phyloP scores from a whole-genome alignment of 2,329 filamentous ascomycete species.

The Ascochyta rabiei region DNA sequence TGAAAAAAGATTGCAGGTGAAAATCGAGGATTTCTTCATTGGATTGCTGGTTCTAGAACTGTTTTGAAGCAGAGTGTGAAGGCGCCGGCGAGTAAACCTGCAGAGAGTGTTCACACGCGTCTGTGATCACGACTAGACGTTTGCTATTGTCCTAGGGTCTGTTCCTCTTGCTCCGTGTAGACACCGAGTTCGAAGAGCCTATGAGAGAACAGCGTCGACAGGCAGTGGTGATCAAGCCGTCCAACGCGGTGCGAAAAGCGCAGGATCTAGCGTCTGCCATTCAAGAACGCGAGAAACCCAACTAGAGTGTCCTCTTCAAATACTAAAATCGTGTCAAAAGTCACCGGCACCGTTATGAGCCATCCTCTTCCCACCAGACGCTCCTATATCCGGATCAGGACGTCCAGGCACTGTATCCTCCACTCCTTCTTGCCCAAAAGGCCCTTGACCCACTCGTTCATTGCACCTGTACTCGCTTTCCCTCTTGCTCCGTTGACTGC shows the following conservation, averaged over 20 bases:
- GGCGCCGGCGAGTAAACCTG: neutral
- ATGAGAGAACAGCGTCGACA: neutral
- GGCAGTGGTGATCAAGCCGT: neutral
- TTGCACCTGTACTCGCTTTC: conserved; percentile 65
- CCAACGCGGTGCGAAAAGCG: conserved; percentile 33
- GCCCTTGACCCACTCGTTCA: conserved; percentile 78
- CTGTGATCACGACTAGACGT: neutral
- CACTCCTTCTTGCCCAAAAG: conserved; percentile 84
- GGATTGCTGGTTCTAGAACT: neutral
- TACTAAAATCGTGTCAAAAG: neutral
- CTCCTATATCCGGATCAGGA: conserved; percentile 71
- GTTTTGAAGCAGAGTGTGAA: neutral
- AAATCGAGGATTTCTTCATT: neutral
- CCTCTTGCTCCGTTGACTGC: conserved; percentile 37
- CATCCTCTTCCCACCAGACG: neutral
- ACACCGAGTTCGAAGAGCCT: neutral
- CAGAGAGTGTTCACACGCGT: neutral
- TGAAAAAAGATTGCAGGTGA: neutral
- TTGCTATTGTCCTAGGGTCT: neutral
- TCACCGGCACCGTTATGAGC: neutral
- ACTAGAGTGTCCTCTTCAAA: neutral
- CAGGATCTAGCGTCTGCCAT: conserved; percentile 24
- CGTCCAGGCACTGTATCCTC: conserved; percentile 88
- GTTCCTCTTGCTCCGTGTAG: neutral
- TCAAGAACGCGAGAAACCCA: conserved; percentile 12